Evolutionary conservation across 352 stramenopile genomes (phyloP).

Genomic region (Phytophthora brassicae): DNA sequence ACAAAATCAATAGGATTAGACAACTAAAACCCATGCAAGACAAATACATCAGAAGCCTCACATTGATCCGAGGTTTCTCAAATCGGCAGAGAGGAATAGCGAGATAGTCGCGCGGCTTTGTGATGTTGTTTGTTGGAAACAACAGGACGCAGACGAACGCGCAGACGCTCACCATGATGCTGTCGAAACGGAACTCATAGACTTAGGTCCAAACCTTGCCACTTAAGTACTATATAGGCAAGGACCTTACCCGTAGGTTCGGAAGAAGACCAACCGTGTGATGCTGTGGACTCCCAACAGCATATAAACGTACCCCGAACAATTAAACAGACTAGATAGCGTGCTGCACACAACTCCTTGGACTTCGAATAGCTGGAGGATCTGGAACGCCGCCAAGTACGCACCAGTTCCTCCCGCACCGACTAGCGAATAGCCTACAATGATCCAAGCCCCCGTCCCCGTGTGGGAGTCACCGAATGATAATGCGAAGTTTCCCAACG

Average conservation of each 20-base stretch:
- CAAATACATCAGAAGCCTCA: slow-evolving; percentile 20
- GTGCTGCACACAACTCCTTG: slow-evolving; percentile 80
- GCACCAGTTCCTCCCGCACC: slow-evolving; percentile 70
- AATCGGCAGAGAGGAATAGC: slow-evolving; percentile 52
- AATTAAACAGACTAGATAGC: slow-evolving; percentile 85
- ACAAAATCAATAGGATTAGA: background rate
- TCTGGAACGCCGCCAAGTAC: slow-evolving; percentile 79
- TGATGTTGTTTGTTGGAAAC: slow-evolving; percentile 78
- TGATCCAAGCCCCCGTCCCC: slow-evolving; percentile 54
- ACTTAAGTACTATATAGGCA: background rate
- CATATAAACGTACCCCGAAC: slow-evolving; percentile 87
- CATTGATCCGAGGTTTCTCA: slow-evolving; percentile 56
- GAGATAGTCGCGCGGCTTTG: slow-evolving; percentile 41
- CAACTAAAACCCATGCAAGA: background rate
- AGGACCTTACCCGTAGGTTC: slow-evolving; percentile 51
- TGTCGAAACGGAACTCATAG: slow-evolving; percentile 17
- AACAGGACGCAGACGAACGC: slow-evolving; percentile 58
- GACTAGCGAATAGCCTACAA: slow-evolving; percentile 67
- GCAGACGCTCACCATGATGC: slow-evolving; percentile 46
- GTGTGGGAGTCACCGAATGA: slow-evolving; percentile 55
- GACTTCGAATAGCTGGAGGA: slow-evolving; percentile 75
- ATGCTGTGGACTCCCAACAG: slow-evolving; percentile 54
- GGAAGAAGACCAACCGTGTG: slow-evolving; percentile 56
- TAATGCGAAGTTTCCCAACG: slow-evolving; percentile 60
- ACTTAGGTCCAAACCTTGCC: background rate